phyloP scores from a whole-genome alignment of 2,329 filamentous ascomycete species.

The Ascochyta viciae-villosae region DNA sequence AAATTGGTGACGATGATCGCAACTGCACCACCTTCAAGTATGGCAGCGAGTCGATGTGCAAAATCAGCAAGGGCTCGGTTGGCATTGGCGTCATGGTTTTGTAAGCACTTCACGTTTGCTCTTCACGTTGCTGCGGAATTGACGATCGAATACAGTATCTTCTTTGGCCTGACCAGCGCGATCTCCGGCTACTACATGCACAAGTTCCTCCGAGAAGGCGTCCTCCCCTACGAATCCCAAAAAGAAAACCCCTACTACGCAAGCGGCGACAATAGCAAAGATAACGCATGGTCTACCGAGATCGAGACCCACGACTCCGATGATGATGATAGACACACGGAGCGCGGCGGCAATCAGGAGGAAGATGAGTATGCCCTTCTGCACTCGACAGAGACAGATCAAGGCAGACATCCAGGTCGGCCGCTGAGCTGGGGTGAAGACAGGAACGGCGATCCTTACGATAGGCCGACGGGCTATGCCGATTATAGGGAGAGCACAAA shows the following conservation, averaged over 20 bases:
- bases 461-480: constrained; percentile 32
- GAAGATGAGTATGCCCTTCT: constrained; percentile 61
- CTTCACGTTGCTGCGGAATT: not conserved
- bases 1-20: constrained; percentile 50
- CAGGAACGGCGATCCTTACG: constrained; percentile 25
- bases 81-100: constrained; percentile 65
- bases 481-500: constrained; percentile 51
- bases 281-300: constrained; percentile 54
- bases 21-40: constrained; percentile 64
- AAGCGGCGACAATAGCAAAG: constrained; percentile 44
- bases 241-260: constrained; percentile 55
- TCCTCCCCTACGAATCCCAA: constrained; percentile 55
- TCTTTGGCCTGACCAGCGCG: constrained; percentile 61
- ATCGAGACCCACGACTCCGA: constrained; percentile 50
- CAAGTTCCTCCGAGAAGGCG: constrained; percentile 64
- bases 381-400: constrained; percentile 51
- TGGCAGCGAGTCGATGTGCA: constrained; percentile 63
- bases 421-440: constrained; percentile 50
- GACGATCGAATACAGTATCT: constrained; percentile 50
- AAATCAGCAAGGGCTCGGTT: constrained; percentile 61
- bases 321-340: constrained; percentile 48
- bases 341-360: constrained; percentile 54
- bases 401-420: constrained; percentile 49
- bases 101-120: constrained; percentile 47
- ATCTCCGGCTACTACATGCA: constrained; percentile 63